Percentiles rank a stretch among this genome's conserved stretches.
phyloP scores from a whole-genome alignment of 306 rosid species.

The cucumber (Cucumis sativus) region Cucumber_9930_V3 NC_026655.2:26838001-26838500 shows the following conservation, averaged over 20 bases:
- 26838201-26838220: conserved; percentile 88
- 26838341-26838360: conserved; percentile 74
- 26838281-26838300: neutral
- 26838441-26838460: conserved; percentile 97
- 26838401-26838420: conserved; percentile 91
- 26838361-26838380: conserved; percentile 75
- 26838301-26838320: neutral
- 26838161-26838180: conserved; percentile 98
- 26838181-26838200: conserved; percentile 74
- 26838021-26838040: neutral
- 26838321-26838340: neutral
- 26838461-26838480: conserved; percentile 73
- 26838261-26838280: conserved; percentile 27
- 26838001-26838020: neutral
- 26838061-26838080: conserved; percentile 96
- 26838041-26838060: conserved; percentile 34
- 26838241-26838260: conserved; percentile 73
- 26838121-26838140: conserved; percentile 90
- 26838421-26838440: conserved; percentile 88
- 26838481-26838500: neutral
- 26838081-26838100: conserved; percentile 77
- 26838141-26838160: conserved; percentile 95
- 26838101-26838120: conserved; percentile 93
- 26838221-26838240: conserved; percentile 91
- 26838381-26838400: conserved; percentile 97